Evolutionary conservation across 768 basidiomycete species (phyloP).

Genomic region (Erythrobasidium yunnanense): DNA sequence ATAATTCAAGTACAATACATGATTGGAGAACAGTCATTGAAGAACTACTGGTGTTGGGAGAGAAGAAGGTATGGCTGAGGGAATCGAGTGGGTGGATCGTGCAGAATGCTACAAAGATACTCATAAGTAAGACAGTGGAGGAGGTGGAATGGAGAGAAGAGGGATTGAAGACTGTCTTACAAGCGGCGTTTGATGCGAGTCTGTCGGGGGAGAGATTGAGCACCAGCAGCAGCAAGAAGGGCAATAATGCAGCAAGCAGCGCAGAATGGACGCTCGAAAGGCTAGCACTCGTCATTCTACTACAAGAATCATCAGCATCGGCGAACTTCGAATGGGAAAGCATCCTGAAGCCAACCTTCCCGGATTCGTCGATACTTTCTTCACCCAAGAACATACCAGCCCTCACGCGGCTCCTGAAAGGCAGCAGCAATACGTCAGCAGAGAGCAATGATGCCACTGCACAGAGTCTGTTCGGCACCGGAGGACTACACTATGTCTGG

Average conservation of each 20-base stretch:
- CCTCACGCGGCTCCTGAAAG: constrained; percentile 71
- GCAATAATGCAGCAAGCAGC: neutral
- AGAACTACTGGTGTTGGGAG: constrained; percentile 6
- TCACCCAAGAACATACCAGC: constrained; percentile 55
- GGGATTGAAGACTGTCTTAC: constrained; percentile 50
- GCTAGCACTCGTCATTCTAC: constrained; percentile 61
- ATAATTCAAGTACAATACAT: neutral
- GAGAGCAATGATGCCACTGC: constrained; percentile 16
- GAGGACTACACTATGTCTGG: constrained; percentile 93
- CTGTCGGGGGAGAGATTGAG: constrained; percentile 37
- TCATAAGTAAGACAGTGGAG: constrained; percentile 32
- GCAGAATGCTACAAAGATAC: constrained; percentile 22
- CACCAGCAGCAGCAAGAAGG: constrained; percentile 31
- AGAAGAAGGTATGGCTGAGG: constrained; percentile 45
- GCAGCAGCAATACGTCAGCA: constrained; percentile 41
- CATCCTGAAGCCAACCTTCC: constrained; percentile 54
- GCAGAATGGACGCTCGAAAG: constrained; percentile 74
- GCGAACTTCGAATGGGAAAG: constrained; percentile 55
- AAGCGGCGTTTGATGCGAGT: constrained; percentile 49
- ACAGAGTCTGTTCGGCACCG: constrained; percentile 46
- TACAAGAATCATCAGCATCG: constrained; percentile 51
- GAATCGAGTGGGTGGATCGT: constrained; percentile 47
- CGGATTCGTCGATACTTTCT: constrained; percentile 62
- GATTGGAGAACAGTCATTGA: constrained; percentile 25
- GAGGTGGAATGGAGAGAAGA: constrained; percentile 61